Conservation (phyloP, 2,329 filamentous ascomycete species). For the Hypocrella siamensis region DNA sequence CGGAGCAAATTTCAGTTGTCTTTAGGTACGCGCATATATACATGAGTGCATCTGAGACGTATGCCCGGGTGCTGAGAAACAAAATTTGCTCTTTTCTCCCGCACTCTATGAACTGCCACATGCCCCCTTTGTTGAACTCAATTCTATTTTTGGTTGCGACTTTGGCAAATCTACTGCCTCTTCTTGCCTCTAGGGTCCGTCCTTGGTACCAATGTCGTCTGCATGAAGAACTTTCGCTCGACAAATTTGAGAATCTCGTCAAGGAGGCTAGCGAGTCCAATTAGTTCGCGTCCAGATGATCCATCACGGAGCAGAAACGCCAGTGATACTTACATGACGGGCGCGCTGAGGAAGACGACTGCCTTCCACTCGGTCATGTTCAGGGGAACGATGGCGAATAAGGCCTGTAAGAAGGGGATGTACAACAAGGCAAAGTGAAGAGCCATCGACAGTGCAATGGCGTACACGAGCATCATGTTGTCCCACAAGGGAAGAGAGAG, state of each 20-base stretch:
- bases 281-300: slow-evolving; percentile 8
- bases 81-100: too few relatives aligned
- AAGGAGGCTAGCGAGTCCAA: slow-evolving; percentile 41
- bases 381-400: slow-evolving; percentile 85
- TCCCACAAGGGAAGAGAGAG: slow-evolving; percentile 91
- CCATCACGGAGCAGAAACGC: neutral
- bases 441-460: slow-evolving; percentile 81
- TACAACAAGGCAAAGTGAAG: slow-evolving; percentile 92
- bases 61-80: too few relatives aligned
- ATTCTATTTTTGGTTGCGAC: slow-evolving; percentile 7
- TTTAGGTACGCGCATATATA: too few relatives aligned
- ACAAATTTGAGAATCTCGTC: slow-evolving; percentile 71
- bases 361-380: slow-evolving; percentile 84
- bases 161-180: slow-evolving; percentile 27
- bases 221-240: slow-evolving; percentile 52
- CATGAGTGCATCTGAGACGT: too few relatives aligned
- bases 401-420: slow-evolving; percentile 67
- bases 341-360: slow-evolving; percentile 72
- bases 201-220: slow-evolving; percentile 24
- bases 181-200: slow-evolving; percentile 34
- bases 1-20: too few relatives aligned
- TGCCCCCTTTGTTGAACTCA: neutral
- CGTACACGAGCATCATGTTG: slow-evolving; percentile 97
- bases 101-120: too few relatives aligned
- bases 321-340: slow-evolving; percentile 64